Base-by-base conservation (phyloP, 2,329 filamentous ascomycete genomes). In the Xylaria sp. region DNA sequence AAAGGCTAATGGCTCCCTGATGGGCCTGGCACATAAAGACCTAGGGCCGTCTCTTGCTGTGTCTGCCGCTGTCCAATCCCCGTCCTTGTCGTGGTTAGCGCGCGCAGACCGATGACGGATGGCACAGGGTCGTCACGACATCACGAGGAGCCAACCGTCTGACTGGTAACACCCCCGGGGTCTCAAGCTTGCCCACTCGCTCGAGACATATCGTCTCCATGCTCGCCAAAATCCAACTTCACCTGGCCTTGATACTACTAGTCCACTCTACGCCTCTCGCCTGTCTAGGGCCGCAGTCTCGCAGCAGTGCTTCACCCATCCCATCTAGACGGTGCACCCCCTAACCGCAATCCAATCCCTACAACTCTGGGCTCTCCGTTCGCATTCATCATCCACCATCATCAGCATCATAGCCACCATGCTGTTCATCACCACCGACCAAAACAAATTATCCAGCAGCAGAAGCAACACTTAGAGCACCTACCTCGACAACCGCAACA, bases 81-180 rank as follows among this genome's bases (percentile, higher is more conserved):
- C 21, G 55, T 15, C 12, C 62, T 64, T 55, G 54, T 54, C 50
- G 50, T 53, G 37, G 45, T 67, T 55, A 68, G 64, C 62, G 67
- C 65, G 65, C 67, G 65, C 67, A 64, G 69, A 72, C 71, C 71
- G 71, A 73, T 73, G 71, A 72, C 70, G 71, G 71, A 72, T 72
- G 69, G 65, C 70, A 72, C 67, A 71, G 67, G 71, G 65, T 71
- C 46, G 55, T 55, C 60, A 51, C 45, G 53, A 64, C 66, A 72
- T 73, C 71, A 73, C 71, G 71, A 72, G 71, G 70, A 68, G 38
- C 63, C 63, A 65, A 67, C 60, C 70, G 64, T 72, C 71, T 72
- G 70, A 73, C 66, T 70, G 63, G 59, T 52, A 59, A 51, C 45
- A 61, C 57, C 59, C 60, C 49, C 9, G 19, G 14, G 3, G n/a